These are phyloP conservation scores for Westerdykella sp. DNA, from an alignment of 2,329 filamentous ascomycete species.

Conservation along the genomic window DNA sequence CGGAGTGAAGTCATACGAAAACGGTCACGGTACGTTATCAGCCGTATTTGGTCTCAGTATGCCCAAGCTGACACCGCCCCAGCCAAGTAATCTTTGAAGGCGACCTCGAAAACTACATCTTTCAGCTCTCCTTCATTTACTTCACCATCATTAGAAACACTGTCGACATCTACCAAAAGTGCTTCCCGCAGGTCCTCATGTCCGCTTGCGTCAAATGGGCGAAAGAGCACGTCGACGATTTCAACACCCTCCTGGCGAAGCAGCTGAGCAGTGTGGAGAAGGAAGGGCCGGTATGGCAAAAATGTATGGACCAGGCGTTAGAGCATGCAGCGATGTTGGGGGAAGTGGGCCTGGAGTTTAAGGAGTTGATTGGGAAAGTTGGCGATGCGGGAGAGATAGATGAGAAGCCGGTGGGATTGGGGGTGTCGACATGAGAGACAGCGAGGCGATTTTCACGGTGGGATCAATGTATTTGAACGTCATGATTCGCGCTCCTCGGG, in stretches of 20 bases:
- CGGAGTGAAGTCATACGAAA: conserved; percentile 73
- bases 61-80: conserved; percentile 14
- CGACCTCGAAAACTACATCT: conserved; percentile 86
- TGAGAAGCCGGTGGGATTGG: conserved; percentile 23
- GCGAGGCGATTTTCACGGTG: too few species aligned
- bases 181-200: conserved; percentile 77
- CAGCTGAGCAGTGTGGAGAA: conserved; percentile 82
- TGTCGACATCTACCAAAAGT: conserved; percentile 73
- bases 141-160: conserved; percentile 94
- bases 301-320: conserved; percentile 76
- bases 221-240: conserved; percentile 88
- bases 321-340: conserved; percentile 73
- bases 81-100: conserved; percentile 95
- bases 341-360: conserved; percentile 87
- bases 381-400: conserved; percentile 11
- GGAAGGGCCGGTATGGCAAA: conserved; percentile 68
- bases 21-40: conserved; percentile 60
- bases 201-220: conserved; percentile 97
- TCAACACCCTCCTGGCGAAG: conserved; percentile 74
- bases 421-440: conserved; percentile 11
- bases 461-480: too few species aligned
- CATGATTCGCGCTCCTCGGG: too few species aligned
- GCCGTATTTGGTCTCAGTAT: neutral
- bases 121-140: conserved; percentile 90
- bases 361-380: conserved; percentile 61